Evolutionary conservation across 306 rosid species (phyloP), one percentile per base, ranked within the genome.

Genomic region (Begonia masoniana): DNA sequence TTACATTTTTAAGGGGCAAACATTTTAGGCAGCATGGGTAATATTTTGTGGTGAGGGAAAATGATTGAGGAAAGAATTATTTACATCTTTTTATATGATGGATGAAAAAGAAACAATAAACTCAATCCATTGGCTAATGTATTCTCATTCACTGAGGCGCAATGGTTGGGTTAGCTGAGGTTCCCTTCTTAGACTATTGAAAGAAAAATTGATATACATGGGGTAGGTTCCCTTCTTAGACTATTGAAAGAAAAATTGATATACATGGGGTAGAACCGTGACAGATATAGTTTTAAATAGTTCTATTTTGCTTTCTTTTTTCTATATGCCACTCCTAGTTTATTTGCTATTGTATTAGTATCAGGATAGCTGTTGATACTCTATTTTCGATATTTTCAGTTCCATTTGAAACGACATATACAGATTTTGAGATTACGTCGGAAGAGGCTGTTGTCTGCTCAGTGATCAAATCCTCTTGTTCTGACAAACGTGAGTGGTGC

Each of bases 401-500:
- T 76, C 75, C 82, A 2, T 57, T 70, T 2, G 87, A 88, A 47
- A 58, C 78, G n/a, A 76, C 57, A 59, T 77, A 67, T 62, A 72
- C 78, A 12, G 81, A 82, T 57, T 63, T 88, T 16, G 88, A 79
- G 76, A 71, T 88, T 61, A 74, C 75, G 51, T 71, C 70, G 2
- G 82, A 79, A 21, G 88, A 82, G 64, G 58, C 50, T 24, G 52
- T 69, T 49, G 67, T 84, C 52, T 61, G 69, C 71, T 84, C 93
- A 0, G 83, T 69, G 76, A 76, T 76, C 58, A 63, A 57, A 24
- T 42, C 67, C 41, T 57, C 83, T 55, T 74, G 78, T 13, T 15
- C 42, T 67, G 88, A 73, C 58, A 68, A 75, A 42, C 78, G 43
- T 49, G 67, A 67, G 62, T 88, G 97, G 95, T 88, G 95, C 80